Evolutionary conservation across 106 monocot genomes (phyloP).

Genomic region (Gastrodia elata): DNA sequence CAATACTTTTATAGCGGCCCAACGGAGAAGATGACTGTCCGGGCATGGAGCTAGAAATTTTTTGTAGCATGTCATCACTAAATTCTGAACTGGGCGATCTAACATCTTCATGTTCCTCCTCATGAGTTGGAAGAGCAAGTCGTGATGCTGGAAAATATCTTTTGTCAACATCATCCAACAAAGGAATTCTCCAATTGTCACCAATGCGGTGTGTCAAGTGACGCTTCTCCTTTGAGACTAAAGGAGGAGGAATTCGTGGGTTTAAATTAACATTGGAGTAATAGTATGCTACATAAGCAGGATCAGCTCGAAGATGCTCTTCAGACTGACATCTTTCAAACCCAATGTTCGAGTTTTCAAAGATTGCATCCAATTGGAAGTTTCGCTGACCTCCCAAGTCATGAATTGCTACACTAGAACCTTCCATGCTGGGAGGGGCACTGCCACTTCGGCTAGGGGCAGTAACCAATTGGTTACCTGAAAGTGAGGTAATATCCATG

Average conservation of each 20-base stretch:
- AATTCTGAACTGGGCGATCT: conserved; percentile 34
- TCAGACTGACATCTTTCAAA: conserved; percentile 36
- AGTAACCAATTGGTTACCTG: conserved; percentile 23
- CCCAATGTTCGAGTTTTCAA: conserved; percentile 28
- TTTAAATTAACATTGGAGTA: conserved; percentile 76
- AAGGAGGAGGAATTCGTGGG: conserved; percentile 87
- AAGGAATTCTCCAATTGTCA: conserved; percentile 29
- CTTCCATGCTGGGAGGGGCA: conserved; percentile 93
- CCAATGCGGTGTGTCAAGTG: conserved; percentile 39
- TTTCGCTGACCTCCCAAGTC: conserved; percentile 20
- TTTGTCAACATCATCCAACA: conserved; percentile 43
- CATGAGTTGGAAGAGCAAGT: conserved; percentile 50
- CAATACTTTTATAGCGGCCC: conserved; percentile 43
- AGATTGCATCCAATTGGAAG: conserved; percentile 18
- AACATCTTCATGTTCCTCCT: conserved; percentile 81
- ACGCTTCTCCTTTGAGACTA: conserved; percentile 47
- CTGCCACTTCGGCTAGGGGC: conserved; percentile 83
- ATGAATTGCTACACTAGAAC: conserved; percentile 46
- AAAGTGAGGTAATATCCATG: conserved; percentile 12
- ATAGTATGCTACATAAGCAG: conserved; percentile 77
- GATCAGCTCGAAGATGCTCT: conserved; percentile 70
- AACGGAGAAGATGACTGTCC: conserved; percentile 16
- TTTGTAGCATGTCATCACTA: conserved; percentile 9
- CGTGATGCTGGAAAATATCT: conserved; percentile 22
- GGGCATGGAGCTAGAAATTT: conserved; percentile 14